Base-by-base conservation (phyloP, 75 land plant genomes). In the Sequoia sempervirens region DNA sequence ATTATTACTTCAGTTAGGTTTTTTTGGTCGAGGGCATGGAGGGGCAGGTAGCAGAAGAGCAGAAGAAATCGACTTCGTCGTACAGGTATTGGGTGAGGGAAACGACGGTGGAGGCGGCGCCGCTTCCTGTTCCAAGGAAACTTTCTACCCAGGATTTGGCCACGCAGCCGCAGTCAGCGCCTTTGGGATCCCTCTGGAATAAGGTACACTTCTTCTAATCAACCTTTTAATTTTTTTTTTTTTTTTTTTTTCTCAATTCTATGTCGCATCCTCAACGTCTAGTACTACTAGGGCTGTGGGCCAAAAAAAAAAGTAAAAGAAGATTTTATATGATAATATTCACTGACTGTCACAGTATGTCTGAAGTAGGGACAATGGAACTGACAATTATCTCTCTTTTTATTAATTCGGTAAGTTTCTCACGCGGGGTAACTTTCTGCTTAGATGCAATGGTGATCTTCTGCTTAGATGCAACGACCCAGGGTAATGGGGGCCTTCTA, bases 51-150 rank as follows among this genome's bases (percentile, higher is more conserved):
- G 73, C 82, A 50, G 82, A 87, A 84, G 81, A 47, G 54, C 58
- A 86, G 88, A 79, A 91, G 82, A 82, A 74, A 61, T 61, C 66
- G 20, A 61, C n/a, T 1, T 83, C 96, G 5, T 93, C 95, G 0
- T 96, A 96, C 87, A 92, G 87, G 36, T 97, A 97, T 83, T 97
- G 99, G 99, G 99, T 97, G 20, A 84, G 99, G 74, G 89, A 90
- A 75, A 84, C 80, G 46, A 87, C 70, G 30, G 84, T 80, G 8
- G 90, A 90, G 80, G 96, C 98, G 2, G 98, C 96, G 23, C 96
- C 98, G 0, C 88, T 89, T 4, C 89, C 95, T 8, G 89, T 89
- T 23, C 99, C 97, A 13, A 87, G 85, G 20, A 95, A 94, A 88
- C 89, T 97, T 73, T 80, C 92, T 2, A 87, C 84, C 2, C 81